Evolutionary conservation across 208 protist species (phyloP), one percentile per base, ranked within the genome.

Genomic region (Wallacemonas sp.): DNA sequence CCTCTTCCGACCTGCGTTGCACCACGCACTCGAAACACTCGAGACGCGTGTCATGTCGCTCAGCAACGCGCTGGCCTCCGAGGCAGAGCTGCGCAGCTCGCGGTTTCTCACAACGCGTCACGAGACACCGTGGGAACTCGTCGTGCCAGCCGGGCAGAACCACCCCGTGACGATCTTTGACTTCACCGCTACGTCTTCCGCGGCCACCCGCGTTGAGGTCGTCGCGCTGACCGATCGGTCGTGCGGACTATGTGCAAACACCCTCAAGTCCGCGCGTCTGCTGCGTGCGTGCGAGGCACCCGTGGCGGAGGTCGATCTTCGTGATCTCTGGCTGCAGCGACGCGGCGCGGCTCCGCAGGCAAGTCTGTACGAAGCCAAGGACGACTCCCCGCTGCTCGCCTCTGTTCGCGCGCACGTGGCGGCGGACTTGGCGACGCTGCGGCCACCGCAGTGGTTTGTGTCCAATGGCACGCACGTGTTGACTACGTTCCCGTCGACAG

Each of bases 191-290:
- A 43, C 48, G 49, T 24, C 47, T 26, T 2, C 54, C 8, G 1
- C 5, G 16, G 24, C 32, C 65, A 61, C 39, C 21, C 3, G 8
- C 3, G 5, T 58, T 24, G 32, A 72, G 33, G 27, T 82, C 2
- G 55, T 86, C 11, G 68, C 86, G 5, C 46, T 85, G 8, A 43
- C 75, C 24, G 72, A 83, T 32, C 69, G 34, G n/a, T 68, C 68
- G 0, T 90, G 84, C 39, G 84, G 70, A 4, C 65, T 70, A 26
- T 73, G 77, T 30, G 43, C 70, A 14, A 87, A 80, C 65, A 55
- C 48, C 21, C 16, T 65, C 32, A 90, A 87, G 62, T 73, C 74
- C 14, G 65, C 83, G 44, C 68, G 70, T 16, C 58, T 87, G 2
- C 66, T 87, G 1, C 62, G 49, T 14, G 21, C 1, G 14, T 76